Percentiles rank a stretch among this genome's conserved stretches.
Evolutionary conservation across 1,284 basidiomycete species (phyloP).

Genomic region (Ustilago cynodontis): DNA sequence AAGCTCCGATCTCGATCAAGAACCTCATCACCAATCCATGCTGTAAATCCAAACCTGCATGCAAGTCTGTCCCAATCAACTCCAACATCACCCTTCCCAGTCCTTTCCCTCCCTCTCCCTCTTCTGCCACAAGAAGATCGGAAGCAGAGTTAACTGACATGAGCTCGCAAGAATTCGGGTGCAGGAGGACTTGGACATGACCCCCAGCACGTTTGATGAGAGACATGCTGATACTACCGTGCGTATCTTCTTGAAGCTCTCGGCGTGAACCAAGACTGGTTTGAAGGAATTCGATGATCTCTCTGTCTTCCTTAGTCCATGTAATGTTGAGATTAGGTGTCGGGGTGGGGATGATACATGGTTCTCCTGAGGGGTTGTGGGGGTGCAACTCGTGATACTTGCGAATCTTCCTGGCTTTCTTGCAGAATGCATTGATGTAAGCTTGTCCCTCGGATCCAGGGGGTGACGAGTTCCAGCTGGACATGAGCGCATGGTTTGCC

Average conservation of each 20-base stretch:
- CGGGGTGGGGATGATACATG: conserved; percentile 66
- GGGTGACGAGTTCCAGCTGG: conserved; percentile 73
- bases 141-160: conserved; percentile 18
- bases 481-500: conserved; percentile 75
- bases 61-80: conserved; percentile 24
- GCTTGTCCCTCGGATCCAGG: conserved; percentile 27
- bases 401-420: conserved; percentile 56
- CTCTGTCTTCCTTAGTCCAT: conserved; percentile 76
- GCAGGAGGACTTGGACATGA: conserved; percentile 41
- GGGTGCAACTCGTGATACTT: conserved; percentile 69
- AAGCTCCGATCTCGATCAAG: conserved; percentile 43
- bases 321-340: conserved; percentile 15
- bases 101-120: neutral
- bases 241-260: conserved; percentile 78
- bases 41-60: conserved; percentile 48
- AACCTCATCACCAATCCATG: conserved; percentile 54
- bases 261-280: conserved; percentile 76
- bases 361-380: conserved; percentile 76
- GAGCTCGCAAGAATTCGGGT: conserved; percentile 11
- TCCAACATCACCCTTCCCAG: conserved; percentile 27
- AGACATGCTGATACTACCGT: conserved; percentile 73
- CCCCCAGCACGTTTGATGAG: conserved; percentile 77
- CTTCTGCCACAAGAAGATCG: conserved; percentile 11
- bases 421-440: conserved; percentile 67
- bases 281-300: conserved; percentile 78